Percentiles rank a stretch among this genome's conserved stretches.
Conservation (phyloP, 2,329 filamentous ascomycete genomes). For the Xylaria multiplex region DNA sequence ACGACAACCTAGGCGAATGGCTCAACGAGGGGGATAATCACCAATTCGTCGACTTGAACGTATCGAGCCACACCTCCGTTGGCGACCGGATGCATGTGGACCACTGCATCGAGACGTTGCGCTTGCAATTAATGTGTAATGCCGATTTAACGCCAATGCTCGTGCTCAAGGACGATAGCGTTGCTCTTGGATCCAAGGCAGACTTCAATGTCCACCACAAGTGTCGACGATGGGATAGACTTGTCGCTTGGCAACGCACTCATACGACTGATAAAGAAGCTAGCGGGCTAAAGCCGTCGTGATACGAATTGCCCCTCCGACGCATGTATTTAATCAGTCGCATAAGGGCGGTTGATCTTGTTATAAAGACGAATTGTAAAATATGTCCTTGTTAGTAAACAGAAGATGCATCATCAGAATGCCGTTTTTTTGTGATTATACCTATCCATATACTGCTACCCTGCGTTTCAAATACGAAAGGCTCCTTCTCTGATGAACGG, state of each 20-base stretch:
- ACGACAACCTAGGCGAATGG: constrained; percentile 14
- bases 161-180: constrained; percentile 1
- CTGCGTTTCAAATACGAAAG: no score
- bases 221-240: constrained; percentile 20
- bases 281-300: no score
- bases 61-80: constrained; percentile 6
- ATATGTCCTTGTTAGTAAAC: no score
- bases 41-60: constrained; percentile 16
- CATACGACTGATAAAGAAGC: background rate
- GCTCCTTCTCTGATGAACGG: no score
- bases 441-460: no score
- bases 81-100: constrained; percentile 29
- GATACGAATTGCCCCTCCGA: no score
- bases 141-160: constrained; percentile 27
- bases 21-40: background rate
- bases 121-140: constrained; percentile 27
- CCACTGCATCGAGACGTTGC: constrained; percentile 32
- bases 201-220: constrained; percentile 29
- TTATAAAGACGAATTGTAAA: no score
- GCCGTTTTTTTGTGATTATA: no score
- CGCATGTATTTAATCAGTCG: no score
- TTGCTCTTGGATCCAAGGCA: constrained; percentile 5
- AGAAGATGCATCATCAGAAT: no score
- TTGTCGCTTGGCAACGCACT: constrained; percentile 13
- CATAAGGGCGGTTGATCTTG: no score